A percentile compares a stretch with the other conserved stretches of the same genome.
phyloP scores from a whole-genome alignment of 2,329 filamentous ascomycete species.

The Sordariomycetes sp. region DNA sequence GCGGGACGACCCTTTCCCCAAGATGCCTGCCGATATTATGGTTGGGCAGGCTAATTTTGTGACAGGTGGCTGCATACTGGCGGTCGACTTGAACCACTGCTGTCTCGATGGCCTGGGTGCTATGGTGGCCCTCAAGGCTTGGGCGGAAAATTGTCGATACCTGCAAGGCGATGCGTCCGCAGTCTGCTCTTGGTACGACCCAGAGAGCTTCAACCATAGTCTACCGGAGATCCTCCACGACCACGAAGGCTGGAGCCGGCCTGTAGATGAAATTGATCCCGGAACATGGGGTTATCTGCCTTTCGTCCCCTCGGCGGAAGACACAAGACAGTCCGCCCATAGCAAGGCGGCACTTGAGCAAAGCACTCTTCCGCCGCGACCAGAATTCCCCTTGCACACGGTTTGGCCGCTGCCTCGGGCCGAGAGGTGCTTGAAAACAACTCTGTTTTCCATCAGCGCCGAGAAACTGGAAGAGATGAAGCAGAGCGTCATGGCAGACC shows the following conservation, averaged over 20 bases:
- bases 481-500: constrained; percentile 15
- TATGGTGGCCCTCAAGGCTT: constrained; percentile 16
- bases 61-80: constrained; percentile 18
- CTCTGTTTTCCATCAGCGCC: constrained; percentile 19
- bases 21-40: constrained; percentile 17
- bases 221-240: constrained; percentile 17
- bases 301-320: constrained; percentile 9
- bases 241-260: constrained; percentile 11
- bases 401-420: constrained; percentile 18
- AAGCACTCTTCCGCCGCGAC: constrained; percentile 9
- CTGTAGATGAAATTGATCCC: constrained; percentile 14
- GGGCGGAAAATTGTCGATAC: constrained; percentile 20
- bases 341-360: too few species aligned
- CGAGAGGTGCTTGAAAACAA: constrained; percentile 16
- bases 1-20: constrained; percentile 11
- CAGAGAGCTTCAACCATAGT: constrained; percentile 19
- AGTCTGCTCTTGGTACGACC: constrained; percentile 15
- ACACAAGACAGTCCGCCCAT: background rate
- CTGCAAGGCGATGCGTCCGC: constrained; percentile 14
- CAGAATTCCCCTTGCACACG: constrained; percentile 14
- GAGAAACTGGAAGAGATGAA: constrained; percentile 19
- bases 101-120: constrained; percentile 18
- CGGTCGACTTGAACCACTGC: constrained; percentile 14
- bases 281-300: constrained; percentile 15
- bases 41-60: constrained; percentile 20